Evolutionary conservation across 441 rosid species (phyloP), one percentile per base, ranked within the genome.

Genomic region (Euphorbia celastroides): DNA sequence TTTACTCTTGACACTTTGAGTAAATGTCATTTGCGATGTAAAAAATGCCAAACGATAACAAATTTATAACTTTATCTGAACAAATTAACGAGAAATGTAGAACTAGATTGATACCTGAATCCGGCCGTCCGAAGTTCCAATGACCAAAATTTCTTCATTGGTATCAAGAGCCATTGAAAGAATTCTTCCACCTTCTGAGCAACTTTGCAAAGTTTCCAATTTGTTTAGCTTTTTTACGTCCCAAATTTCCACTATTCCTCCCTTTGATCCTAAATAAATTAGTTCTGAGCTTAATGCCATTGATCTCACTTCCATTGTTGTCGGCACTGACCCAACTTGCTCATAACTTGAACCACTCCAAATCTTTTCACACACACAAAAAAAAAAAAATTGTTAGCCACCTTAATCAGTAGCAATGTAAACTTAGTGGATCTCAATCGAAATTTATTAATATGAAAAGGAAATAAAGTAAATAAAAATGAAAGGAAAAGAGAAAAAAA

Each of bases 241-340:
- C 95, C 95, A 88, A 44, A 84, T 79, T 70, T 88, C 95, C 11
- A 86, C 79, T 1, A 10, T 63, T 72, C 95, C 95, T 70, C 75
- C 83, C 34, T 83, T 88, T 75, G 87, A 83, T 5, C 95, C 95
- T 72, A 88, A 68, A 67, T 88, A 86, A n/a, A 88, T 64, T 4
- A 86, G 79, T 69, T 86, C 92, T 0, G 88, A 78, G 77, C 87
- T 83, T 58, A 83, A 62, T 41, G 72, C 73, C 78, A 88, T 86
- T 0, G 85, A 71, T 54, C 90, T 70, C 25, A 84, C 83, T 67
- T 88, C 88, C 7, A 65, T 30, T 13, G 81, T 66, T 0, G 82
- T 83, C 44, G 81, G 60, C 57, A 88, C 41, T 13, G 84, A 73
- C 31, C 90, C 88, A 41, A 83, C 79, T 69, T 79, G 64, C 16